A percentile compares a stretch with the other conserved stretches of the same genome.
These are phyloP conservation scores for Aspergillus neotritici DNA, from an alignment of 2,329 filamentous ascomycete species.

Conservation along the genomic window DNA sequence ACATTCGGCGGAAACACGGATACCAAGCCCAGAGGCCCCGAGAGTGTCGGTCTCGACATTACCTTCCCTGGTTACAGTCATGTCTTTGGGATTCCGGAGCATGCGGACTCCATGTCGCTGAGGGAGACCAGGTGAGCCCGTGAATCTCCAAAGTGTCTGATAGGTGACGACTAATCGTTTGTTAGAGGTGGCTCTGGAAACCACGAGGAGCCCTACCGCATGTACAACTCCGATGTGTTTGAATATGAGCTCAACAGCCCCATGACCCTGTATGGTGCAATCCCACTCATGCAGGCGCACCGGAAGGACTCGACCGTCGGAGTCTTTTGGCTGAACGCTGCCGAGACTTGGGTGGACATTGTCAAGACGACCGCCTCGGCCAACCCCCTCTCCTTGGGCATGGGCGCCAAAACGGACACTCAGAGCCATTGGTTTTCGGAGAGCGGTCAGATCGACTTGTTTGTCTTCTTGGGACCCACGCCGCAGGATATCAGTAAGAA, in stretches of 20 bases:
- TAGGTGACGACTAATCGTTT: constrained; percentile 15
- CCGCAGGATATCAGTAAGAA: constrained; percentile 73
- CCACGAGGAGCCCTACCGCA: constrained; percentile 80
- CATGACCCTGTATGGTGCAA: constrained; percentile 97
- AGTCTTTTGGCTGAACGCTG: constrained; percentile 94
- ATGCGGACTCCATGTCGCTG: constrained; percentile 79
- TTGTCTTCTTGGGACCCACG: constrained; percentile 86
- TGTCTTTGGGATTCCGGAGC: constrained; percentile 91
- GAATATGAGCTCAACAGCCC: constrained; percentile 96
- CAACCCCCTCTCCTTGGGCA: constrained; percentile 72
- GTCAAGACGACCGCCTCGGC: constrained; percentile 67
- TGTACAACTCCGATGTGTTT: constrained; percentile 97
- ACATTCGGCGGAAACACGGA: constrained; percentile 93
- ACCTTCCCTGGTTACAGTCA: constrained; percentile 86
- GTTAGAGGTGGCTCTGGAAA: constrained; percentile 69
- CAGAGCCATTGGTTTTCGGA: constrained; percentile 98
- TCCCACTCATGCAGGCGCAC: constrained; percentile 97
- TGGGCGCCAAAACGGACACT: constrained; percentile 65
- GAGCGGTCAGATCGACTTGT: constrained; percentile 80
- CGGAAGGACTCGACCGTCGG: constrained; percentile 89
- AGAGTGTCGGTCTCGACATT: constrained; percentile 86
- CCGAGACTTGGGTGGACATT: constrained; percentile 96
- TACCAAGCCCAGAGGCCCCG: constrained; percentile 87
- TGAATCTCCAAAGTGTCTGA: neutral
- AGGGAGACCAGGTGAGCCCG: constrained; percentile 67